Conservation (phyloP, 495 filamentous ascomycete species). For the Pyrenula massariospora region DNA sequence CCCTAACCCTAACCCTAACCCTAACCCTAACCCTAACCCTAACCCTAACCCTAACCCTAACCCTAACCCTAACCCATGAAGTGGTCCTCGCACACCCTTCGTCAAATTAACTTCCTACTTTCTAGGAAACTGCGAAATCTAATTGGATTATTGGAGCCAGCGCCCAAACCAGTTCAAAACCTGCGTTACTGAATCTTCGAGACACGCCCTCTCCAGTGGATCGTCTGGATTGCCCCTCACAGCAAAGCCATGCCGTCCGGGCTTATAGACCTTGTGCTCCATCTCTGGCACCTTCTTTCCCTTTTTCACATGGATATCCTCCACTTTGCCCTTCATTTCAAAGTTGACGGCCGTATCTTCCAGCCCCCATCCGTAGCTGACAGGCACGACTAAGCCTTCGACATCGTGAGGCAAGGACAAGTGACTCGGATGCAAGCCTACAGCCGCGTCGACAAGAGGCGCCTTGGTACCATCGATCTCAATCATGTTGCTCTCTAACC, state of each 20-base stretch:
- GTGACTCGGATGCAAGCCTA: conserved; percentile 24
- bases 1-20: too few species aligned
- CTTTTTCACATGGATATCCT: conserved; percentile 13
- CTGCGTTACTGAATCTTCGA: conserved; percentile 21
- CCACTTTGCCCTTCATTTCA: conserved; percentile 14
- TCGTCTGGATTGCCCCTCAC: conserved; percentile 21
- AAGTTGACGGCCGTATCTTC: conserved; percentile 19
- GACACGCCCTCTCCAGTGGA: conserved; percentile 14
- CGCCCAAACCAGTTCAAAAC: conserved; percentile 16
- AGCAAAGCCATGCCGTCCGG: conserved; percentile 25
- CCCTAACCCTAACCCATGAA: too few species aligned
- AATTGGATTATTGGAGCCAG: too few species aligned
- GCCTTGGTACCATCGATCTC: conserved; percentile 23
- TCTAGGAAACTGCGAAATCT: too few species aligned
- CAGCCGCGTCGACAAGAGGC: conserved; percentile 23
- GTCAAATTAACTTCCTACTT: too few species aligned
- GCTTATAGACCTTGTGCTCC: conserved; percentile 22
- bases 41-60: too few species aligned
- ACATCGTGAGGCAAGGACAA: conserved; percentile 24
- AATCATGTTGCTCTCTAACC: conserved; percentile 17
- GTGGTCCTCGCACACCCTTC: too few species aligned
- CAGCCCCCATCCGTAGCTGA: conserved; percentile 21
- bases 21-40: too few species aligned
- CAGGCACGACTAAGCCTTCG: conserved; percentile 21
- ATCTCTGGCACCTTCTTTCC: conserved; percentile 15